These are phyloP conservation scores for Sporisorium graminicola DNA, from an alignment of 1,284 basidiomycete genomes.

Conservation along the genomic window DNA sequence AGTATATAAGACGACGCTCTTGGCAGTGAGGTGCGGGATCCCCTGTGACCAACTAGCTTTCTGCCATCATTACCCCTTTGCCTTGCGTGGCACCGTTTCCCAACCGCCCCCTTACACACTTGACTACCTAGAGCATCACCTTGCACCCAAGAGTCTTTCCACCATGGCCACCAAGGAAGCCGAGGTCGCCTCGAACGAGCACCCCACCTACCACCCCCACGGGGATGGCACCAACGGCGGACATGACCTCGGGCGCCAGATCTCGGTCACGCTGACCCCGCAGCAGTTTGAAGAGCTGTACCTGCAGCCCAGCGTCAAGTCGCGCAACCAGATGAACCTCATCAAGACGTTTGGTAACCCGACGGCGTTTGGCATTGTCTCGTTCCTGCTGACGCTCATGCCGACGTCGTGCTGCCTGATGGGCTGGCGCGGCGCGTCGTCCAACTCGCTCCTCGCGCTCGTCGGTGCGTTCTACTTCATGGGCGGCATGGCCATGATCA, in stretches of 20 bases:
- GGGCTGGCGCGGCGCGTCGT: slow-evolving; percentile 51
- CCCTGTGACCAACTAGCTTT: neutral
- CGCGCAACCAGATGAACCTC: slow-evolving; percentile 22
- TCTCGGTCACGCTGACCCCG: slow-evolving; percentile 53
- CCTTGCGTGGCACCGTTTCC: neutral
- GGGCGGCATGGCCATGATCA: slow-evolving; percentile 40
- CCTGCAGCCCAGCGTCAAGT: slow-evolving; percentile 50
- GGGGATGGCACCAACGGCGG: slow-evolving; percentile 26
- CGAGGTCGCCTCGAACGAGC: slow-evolving; percentile 40
- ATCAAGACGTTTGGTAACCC: slow-evolving; percentile 60
- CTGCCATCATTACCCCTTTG: neutral
- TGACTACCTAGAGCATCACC: neutral
- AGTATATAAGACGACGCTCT: neutral
- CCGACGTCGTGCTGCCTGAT: slow-evolving; percentile 54
- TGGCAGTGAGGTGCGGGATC: too few relatives aligned
- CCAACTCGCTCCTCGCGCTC: slow-evolving; percentile 42
- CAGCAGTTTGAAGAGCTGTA: slow-evolving; percentile 59
- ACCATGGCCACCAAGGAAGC: slow-evolving; percentile 43
- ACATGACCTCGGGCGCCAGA: slow-evolving; percentile 52
- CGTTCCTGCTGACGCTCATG: slow-evolving; percentile 50
- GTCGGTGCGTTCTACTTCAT: slow-evolving; percentile 49
- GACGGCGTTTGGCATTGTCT: slow-evolving; percentile 54
- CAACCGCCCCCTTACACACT: neutral
- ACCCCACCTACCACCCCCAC: slow-evolving; percentile 29
- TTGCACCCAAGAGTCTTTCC: neutral